Conservation (phyloP, 805 yeast species). For the Cyberlindnera subsufficiens region DNA sequence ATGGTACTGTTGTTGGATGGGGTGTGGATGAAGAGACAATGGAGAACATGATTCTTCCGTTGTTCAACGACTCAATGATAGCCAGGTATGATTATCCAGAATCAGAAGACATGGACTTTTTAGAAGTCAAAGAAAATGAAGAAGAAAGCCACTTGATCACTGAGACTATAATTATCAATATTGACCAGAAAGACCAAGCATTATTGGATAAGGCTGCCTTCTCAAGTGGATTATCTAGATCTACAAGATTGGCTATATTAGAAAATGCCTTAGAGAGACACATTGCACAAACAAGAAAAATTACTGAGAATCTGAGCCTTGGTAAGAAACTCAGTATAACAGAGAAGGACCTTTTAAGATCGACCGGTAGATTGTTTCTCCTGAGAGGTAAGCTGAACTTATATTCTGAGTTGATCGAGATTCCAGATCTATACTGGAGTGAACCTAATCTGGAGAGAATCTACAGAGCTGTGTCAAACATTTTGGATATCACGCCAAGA, state of each 20-base stretch:
- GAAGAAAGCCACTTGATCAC: constrained; percentile 45
- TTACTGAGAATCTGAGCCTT: constrained; percentile 59
- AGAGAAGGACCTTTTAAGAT: constrained; percentile 55
- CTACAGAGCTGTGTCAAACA: constrained; percentile 63
- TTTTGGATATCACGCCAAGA: constrained; percentile 71
- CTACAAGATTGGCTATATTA: constrained; percentile 77
- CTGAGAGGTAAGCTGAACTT: constrained; percentile 79
- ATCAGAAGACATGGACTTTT: constrained; percentile 82
- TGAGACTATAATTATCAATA: constrained; percentile 66
- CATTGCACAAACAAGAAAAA: constrained; percentile 52
- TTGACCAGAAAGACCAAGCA: constrained; percentile 37
- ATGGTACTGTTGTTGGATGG: constrained; percentile 85
- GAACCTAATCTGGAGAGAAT: constrained; percentile 80
- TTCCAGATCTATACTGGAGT: constrained; percentile 91
- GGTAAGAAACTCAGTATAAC: constrained; percentile 50
- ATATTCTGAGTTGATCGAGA: constrained; percentile 83
- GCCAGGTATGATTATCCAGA: constrained; percentile 47
- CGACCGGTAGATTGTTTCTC: constrained; percentile 70
- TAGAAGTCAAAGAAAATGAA: constrained; percentile 21
- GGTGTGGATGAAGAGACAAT: constrained; percentile 57
- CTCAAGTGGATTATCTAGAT: constrained; percentile 80
- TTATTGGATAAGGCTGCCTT: constrained; percentile 81
- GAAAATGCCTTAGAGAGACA: constrained; percentile 70
- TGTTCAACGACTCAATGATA: constrained; percentile 43
- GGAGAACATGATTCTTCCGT: constrained; percentile 42